Evolutionary conservation across 1,284 basidiomycete species (phyloP).

Genomic region (Earliella scabrosa): DNA sequence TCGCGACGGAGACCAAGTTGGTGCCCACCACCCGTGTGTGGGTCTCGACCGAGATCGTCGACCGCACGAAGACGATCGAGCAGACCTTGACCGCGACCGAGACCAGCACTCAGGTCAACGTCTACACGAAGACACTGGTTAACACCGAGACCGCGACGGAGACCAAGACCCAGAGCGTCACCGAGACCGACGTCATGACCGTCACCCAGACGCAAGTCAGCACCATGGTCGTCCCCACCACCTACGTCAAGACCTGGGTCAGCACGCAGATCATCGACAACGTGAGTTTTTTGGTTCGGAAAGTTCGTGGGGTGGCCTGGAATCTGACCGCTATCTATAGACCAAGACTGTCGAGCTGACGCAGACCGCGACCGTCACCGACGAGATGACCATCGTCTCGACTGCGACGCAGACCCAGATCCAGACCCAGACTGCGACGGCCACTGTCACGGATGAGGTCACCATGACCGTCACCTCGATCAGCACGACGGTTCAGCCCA

Average conservation of each 20-base stretch:
- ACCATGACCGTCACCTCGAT: slow-evolving; percentile 36
- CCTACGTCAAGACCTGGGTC: slow-evolving; percentile 56
- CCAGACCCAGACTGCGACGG: slow-evolving; percentile 8
- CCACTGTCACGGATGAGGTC: slow-evolving; percentile 31
- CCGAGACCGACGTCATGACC: slow-evolving; percentile 33
- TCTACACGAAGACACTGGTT: slow-evolving; percentile 52
- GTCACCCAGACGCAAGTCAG: slow-evolving; percentile 34
- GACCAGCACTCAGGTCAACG: slow-evolving; percentile 54
- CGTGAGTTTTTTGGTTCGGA: slow-evolving; percentile 37
- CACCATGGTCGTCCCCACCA: slow-evolving; percentile 45
- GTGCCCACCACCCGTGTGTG: slow-evolving; percentile 66
- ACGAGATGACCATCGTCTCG: slow-evolving; percentile 35
- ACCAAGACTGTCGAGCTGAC: slow-evolving; percentile 39
- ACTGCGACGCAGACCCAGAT: slow-evolving; percentile 45
- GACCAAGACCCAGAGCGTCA: slow-evolving; percentile 31
- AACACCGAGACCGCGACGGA: slow-evolving; percentile 38
- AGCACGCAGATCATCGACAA: slow-evolving; percentile 65
- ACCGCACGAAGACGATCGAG: slow-evolving; percentile 56
- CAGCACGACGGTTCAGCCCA: slow-evolving; percentile 40
- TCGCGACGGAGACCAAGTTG: slow-evolving; percentile 57
- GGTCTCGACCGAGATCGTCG: slow-evolving; percentile 66
- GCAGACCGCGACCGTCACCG: slow-evolving; percentile 31
- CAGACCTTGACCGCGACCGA: slow-evolving; percentile 66
- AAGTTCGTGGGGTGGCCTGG: not conserved
- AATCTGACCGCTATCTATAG: slow-evolving; percentile 11